Evolutionary conservation across 495 filamentous ascomycete species (phyloP), one percentile per base, ranked within the genome.

Genomic region (Peziza echinospora): DNA sequence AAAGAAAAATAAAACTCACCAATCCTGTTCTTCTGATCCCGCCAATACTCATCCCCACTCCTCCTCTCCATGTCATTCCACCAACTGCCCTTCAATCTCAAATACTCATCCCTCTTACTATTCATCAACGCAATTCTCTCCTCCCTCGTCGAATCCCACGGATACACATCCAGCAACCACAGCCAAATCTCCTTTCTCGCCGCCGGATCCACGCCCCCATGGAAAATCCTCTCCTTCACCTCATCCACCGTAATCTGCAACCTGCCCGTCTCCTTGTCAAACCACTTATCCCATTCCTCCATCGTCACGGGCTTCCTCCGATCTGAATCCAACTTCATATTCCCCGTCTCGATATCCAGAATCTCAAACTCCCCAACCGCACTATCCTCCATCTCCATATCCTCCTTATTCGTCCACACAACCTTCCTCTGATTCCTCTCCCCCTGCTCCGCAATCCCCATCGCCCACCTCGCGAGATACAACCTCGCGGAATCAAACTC

Each of bases 381-480:
- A 44, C 82, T 92, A 49, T 94, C 78, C 61, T 97, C 89, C 62
- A 91, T 77, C 58, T 89, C 86, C 49, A 96, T 69, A 13, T 93
- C 78, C 65, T 97, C 89, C 54, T 76, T 77, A 4, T 83, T 86
- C 0, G 85, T 92, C 79, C 84, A 97, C 53, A 93, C 91, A 1
- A 56, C 26, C 41, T 43, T 48, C 28, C 85, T 68, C 46, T 73
- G 82, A 44, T 97, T 89, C 34, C 73, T 67, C 59, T 97, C 89
- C 55, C 84, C 82, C 64, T 96, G 89, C 60, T 97, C 89, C 0
- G 87, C 84, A 46, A 97, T 91, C 1, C 83, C 91, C 89, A 96
- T 96, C 0, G 89, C 89, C 89, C 89, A 97, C 41, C 89, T 69
- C 2, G 89, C 89, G 21, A 97, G 68, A 54, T 97, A 97, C 28